Evolutionary conservation across 768 basidiomycete species (phyloP), one percentile per base, ranked within the genome.

Genomic region (Mycena kentingensis): DNA sequence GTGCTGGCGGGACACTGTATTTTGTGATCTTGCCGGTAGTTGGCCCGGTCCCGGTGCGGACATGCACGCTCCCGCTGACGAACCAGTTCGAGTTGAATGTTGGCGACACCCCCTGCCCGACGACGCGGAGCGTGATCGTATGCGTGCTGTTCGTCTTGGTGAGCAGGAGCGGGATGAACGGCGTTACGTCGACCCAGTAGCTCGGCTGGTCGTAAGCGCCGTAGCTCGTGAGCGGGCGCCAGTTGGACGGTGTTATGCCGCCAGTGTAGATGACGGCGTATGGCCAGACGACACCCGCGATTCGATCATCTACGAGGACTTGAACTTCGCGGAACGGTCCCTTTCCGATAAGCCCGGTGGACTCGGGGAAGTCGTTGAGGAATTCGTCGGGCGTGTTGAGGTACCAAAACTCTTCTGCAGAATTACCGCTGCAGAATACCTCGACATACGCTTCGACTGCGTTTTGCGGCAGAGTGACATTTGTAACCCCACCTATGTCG

Each of bases 281-380:
- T 25, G 84, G 84, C 70, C 84, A 82, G 19, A 66, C 61, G 4
- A 66, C 68, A 13, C 66, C 84, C 11, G 83, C 84, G 2, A 84
- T 63, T 49, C 69, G 69, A 11, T 77, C 77, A 45, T 87, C 83
- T 26, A 47, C 64, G 18, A 84, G 69, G 31, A 84, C 60, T 57
- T 82, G 79, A n/a, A 85, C 76, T 61, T 87, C 83, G 12, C 83
- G 73, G 69, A 83, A 80, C 1, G 84, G 80, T 0, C 82, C 82
- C 36, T 79, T 72, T 1, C 77, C 73, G 38, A 75, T 70, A 1
- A 81, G n/a, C 3, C 66, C 77, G 16, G 73, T 73, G 16, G 63
- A 73, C 2, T 63, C 36, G 3, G 83, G 84, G 21, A 85, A 71
- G 45, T 73, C 64, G 2, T 54, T 46, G 29, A 85, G 51, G 52